Conservation (phyloP, 73 alveolate species). For the Paramecium sonneborni region DNA sequence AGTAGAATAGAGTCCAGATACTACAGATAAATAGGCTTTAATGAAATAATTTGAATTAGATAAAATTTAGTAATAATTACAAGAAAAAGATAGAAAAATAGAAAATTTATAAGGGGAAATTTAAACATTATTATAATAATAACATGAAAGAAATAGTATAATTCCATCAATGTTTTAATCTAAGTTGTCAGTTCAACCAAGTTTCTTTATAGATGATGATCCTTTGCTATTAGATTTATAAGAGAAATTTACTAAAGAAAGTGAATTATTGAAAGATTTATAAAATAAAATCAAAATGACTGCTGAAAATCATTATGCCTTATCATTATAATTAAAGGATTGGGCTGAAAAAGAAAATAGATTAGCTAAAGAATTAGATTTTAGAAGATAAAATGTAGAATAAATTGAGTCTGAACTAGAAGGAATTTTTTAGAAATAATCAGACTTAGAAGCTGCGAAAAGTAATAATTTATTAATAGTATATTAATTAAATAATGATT, state of each 20-base stretch:
- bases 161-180: neutral
- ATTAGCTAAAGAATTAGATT: conserved; percentile 53
- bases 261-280: conserved; percentile 30
- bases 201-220: conserved; percentile 40
- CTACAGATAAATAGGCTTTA: neutral
- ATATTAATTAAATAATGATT: neutral
- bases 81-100: neutral
- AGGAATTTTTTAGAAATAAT: neutral
- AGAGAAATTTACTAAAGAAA: conserved; percentile 43
- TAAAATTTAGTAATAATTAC: neutral
- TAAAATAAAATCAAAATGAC: conserved; percentile 1
- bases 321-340: conserved; percentile 14
- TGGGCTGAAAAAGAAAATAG: conserved; percentile 58
- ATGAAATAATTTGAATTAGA: neutral
- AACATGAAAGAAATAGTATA: neutral
- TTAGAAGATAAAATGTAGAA: conserved; percentile 2
- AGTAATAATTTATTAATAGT: neutral
- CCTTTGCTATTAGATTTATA: neutral
- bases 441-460: conserved; percentile 30
- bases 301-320: conserved; percentile 25
- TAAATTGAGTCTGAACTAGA: conserved; percentile 2
- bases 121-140: neutral
- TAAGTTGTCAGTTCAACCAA: neutral
- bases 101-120: neutral
- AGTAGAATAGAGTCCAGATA: conserved; percentile 12